Evolutionary conservation across 2,329 filamentous ascomycete species (phyloP), one percentile per base, ranked within the genome.

Genomic region (Alternaria ventricosa): DNA sequence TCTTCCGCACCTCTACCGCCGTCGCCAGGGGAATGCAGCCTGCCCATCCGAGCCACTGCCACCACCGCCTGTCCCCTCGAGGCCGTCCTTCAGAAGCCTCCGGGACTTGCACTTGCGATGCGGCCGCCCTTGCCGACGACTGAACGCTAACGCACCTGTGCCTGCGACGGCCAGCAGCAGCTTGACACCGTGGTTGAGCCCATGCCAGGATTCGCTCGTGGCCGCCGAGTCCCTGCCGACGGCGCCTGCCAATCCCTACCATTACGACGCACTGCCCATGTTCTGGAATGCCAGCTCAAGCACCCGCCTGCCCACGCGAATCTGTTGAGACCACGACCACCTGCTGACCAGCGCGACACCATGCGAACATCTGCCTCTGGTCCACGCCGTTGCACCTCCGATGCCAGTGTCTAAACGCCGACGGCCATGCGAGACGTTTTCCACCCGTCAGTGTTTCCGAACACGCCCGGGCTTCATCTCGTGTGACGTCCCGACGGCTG

Each of bases 21-120:
- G 66, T 61, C 49, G 66, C 71, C 71, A 73, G 71, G 70, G 70
- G 70, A 67, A 71, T 70, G 69, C 66, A 68, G 62, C 51, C 65
- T 65, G 33, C 15, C 22, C 41, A 27, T 23, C 36, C 30, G 36
- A 41, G 36, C 36, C 36, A 41, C 36, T 18, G 36, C 36, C 36
- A 41, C 36, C 36, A 41, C 36, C 36, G 36, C n/a, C 36, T 41
- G 36, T 41, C 36, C 68, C 50, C 60, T 57, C 69, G 63, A 55
- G 57, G 30, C 27, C 15, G 33, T 54, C 10, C 27, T 15, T 13
- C 53, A 50, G 20, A 55, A n/a, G 49, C 51, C 55, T 46, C 18
- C 60, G 65, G 58, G 59, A 63, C 47, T 51, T 22, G 49, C 45
- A 33, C 20, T 60, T 63, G 59, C 41, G 63, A 65, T 66, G 65